These are phyloP conservation scores for Leptodontidium sp. DNA, from an alignment of 2,329 filamentous ascomycete genomes.

Conservation along the genomic window DNA sequence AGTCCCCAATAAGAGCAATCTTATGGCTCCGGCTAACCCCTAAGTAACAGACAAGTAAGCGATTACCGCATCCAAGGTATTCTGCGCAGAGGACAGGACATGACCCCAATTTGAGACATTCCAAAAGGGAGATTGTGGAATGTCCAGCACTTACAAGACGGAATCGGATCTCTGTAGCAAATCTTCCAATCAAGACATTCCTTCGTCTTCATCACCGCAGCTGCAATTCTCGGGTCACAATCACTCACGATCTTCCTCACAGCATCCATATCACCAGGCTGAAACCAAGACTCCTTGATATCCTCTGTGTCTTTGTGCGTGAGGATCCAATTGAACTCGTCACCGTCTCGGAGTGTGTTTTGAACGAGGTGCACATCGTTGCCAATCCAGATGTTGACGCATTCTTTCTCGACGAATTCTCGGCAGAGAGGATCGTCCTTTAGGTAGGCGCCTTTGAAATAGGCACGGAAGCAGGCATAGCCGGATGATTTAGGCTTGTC, in stretches of 20 bases:
- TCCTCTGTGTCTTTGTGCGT: slow-evolving; percentile 56
- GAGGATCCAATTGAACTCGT: slow-evolving; percentile 58
- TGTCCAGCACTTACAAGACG: slow-evolving; percentile 49
- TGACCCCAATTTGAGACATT: too few relatives aligned
- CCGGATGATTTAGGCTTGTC: slow-evolving; percentile 61
- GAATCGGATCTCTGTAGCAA: slow-evolving; percentile 60
- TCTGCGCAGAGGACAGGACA: too few relatives aligned
- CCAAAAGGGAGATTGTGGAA: too few relatives aligned
- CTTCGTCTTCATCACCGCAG: slow-evolving; percentile 55
- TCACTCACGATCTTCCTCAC: slow-evolving; percentile 49
- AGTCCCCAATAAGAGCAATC: slow-evolving; percentile 61
- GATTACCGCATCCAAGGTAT: too few relatives aligned
- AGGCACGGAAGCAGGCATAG: slow-evolving; percentile 62
- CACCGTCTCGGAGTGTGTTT: slow-evolving; percentile 53
- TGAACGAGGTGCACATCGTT: slow-evolving; percentile 54
- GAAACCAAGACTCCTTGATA: slow-evolving; percentile 57
- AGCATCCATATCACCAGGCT: slow-evolving; percentile 56
- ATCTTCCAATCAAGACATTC: slow-evolving; percentile 62
- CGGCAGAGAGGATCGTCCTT: slow-evolving; percentile 49
- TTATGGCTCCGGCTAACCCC: slow-evolving; percentile 57
- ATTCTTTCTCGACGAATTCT: slow-evolving; percentile 54
- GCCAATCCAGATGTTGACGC: slow-evolving; percentile 56
- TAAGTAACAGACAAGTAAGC: too few relatives aligned
- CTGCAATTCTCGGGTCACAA: slow-evolving; percentile 55
- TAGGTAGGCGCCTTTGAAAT: slow-evolving; percentile 50